Evolutionary conservation across 139 green algal species (phyloP), one percentile per base, ranked within the genome.

Genomic region (Chlorella sp.): DNA sequence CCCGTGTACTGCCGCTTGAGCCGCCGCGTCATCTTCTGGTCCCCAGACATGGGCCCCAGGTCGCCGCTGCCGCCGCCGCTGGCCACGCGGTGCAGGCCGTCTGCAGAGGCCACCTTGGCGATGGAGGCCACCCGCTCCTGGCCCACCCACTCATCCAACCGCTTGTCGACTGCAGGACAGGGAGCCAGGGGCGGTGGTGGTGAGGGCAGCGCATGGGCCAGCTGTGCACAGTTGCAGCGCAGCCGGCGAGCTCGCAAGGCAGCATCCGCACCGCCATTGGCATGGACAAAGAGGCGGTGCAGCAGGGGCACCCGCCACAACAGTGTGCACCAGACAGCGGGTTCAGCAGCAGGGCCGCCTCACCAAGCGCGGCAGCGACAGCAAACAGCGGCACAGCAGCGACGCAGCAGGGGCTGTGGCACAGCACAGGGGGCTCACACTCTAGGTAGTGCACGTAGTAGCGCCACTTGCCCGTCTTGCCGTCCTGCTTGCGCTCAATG

Each of bases 371-470:
- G 24, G 13, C 51, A 60, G 51, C 9, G 51, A 2, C n/a, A 70
- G 32, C 64, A 41, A 28, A 32, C 64, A 70, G 64, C 32, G 30
- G 2, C 9, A 13, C 28, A n/a, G 65, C 13, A 73, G 4, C 7
- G 13, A n/a, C n/a, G 40, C 38, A 85, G 14, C 13, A 60, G 51
- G 14, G 22, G 64, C 32, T 6, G 7, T 3, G 41, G 32, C 32
- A 22, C 11, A 11, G 1, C 13, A 60, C 14, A 24, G 14, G 24
- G 41, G 26, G 85, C 93, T 94, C 82, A 96, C 92, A 95, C 80
- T 98, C 94, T 9, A 92, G 69, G 80, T 97, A 98, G 87, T 98
- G 95, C n/a, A 98, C 93, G 83, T 98, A 98, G 87, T 95, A 97
- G 40, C 77, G 77, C 77, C 40, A n/a, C 58, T 83, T 83, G 32